A percentile compares a stretch with the other conserved stretches of the same genome.
Evolutionary conservation across 2,329 filamentous ascomycete species (phyloP).

Genomic region (Xylogone sp.): DNA sequence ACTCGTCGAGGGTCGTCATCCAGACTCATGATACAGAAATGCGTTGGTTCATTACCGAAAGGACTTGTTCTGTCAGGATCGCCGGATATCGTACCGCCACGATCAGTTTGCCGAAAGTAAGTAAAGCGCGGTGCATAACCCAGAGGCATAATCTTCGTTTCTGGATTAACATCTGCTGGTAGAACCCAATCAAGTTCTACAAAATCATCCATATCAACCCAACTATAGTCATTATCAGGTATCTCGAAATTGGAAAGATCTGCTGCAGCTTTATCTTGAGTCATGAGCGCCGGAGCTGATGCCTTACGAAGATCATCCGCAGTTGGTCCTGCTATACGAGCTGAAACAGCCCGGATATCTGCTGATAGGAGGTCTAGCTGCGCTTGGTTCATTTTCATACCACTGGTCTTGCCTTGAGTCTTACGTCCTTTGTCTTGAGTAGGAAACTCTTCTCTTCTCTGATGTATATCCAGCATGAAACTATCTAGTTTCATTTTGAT

Average conservation of each 20-base stretch:
- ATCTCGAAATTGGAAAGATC: constrained; percentile 90
- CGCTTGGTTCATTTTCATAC: constrained; percentile 93
- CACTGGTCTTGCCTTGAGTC: constrained; percentile 76
- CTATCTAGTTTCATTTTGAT: constrained; percentile 93
- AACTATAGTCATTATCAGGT: constrained; percentile 89
- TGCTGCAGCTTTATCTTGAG: constrained; percentile 53
- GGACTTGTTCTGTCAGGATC: constrained; percentile 80
- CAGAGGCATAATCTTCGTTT: constrained; percentile 90
- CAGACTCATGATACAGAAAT: constrained; percentile 91
- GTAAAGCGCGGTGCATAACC: constrained; percentile 93
- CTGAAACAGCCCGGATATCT: constrained; percentile 90
- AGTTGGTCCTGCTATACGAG: constrained; percentile 78
- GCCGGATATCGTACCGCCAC: constrained; percentile 73
- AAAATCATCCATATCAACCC: constrained; percentile 99
- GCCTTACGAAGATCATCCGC: constrained; percentile 69
- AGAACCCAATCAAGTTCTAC: constrained; percentile 96
- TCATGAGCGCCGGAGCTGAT: constrained; percentile 44
- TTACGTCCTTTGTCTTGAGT: constrained; percentile 74
- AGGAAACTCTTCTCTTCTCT: constrained; percentile 87
- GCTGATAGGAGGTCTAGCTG: constrained; percentile 89
- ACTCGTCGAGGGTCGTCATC: constrained; percentile 86
- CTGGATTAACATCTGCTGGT: constrained; percentile 82
- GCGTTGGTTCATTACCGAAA: constrained; percentile 90
- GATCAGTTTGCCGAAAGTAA: constrained; percentile 96
- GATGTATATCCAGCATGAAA: constrained; percentile 95